Evolutionary conservation across 1,139 yeast genomes (phyloP), one percentile per base, ranked within the genome.

Genomic region (Debaryomyces udenii): DNA sequence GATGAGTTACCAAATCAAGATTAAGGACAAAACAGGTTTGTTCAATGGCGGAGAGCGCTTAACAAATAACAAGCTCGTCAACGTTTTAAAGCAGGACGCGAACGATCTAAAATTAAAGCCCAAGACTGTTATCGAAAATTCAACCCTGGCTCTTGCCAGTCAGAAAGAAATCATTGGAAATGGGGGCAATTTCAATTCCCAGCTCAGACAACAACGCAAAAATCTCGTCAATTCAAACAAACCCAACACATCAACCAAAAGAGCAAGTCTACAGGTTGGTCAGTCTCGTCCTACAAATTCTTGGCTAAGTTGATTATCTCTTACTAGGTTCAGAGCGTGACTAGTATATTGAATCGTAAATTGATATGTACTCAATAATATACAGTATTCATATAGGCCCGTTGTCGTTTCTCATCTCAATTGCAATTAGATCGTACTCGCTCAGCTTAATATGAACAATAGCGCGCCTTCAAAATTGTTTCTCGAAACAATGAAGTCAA

Each of bases 1-100:
- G 43, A 65, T 85, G 52, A 78, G 81, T 3, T 85, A 78, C 53
- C 63, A 59, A 34, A 77, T 83, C 3, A 56, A 64, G 11, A 63
- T 83, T 15, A 66, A 68, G 31, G 88, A 83, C 49, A 59, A 74
- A 2, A 80, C 85, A 0, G 89, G 88, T 1, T 57, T 82, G 14
- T 82, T 74, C 59, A 75, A 66, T 39, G 61, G 61, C 3, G 73
- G 74, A 7, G 62, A 61, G 35, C 50, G 61, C 31, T 27, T 45
- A 7, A 31, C 45, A 2, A 52, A 46, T 10, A 47, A 50, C 7
- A 40, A 46, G 32, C 40, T 58, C 20, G 61, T 60, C 4, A 51
- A 54, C 35, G 60, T 61, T 6, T 41, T 57, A 15, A 44, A 47
- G 10, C 68, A 65, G 41, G 72, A 66, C 41, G 47, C 46, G 1